Evolutionary conservation across 2,329 filamentous ascomycete species (phyloP).

Genomic region (Paecilomyces sp.): DNA sequence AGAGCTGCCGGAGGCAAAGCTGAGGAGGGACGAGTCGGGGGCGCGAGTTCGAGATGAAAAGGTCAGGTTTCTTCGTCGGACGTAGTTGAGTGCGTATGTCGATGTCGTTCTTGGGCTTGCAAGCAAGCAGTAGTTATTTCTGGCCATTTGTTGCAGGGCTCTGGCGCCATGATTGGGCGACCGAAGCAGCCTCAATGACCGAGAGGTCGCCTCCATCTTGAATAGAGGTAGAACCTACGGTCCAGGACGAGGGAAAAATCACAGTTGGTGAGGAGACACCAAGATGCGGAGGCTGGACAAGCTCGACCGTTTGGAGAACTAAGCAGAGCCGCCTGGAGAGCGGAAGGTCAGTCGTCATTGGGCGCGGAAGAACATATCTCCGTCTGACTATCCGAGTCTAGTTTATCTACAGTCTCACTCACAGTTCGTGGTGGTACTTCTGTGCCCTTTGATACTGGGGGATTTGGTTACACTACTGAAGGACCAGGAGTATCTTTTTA

Average conservation of each 20-base stretch:
- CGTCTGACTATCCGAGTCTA: background rate
- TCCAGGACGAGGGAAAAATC: background rate
- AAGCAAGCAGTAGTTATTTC: slow-evolving; percentile 11
- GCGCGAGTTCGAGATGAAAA: slow-evolving; percentile 20
- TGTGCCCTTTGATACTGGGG: no score
- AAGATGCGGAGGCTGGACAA: background rate
- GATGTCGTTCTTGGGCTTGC: slow-evolving; percentile 9
- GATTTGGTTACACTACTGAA: no score
- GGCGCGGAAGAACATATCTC: background rate
- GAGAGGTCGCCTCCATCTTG: slow-evolving; percentile 32
- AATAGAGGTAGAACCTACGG: background rate
- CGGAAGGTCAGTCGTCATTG: background rate
- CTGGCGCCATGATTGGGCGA: slow-evolving; percentile 12
- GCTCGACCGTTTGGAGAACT: background rate
- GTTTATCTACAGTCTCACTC: no score
- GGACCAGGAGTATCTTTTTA: no score
- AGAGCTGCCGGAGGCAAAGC: slow-evolving; percentile 17
- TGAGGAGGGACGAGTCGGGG: slow-evolving; percentile 26
- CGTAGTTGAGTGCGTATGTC: slow-evolving; percentile 14
- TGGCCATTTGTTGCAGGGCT: slow-evolving; percentile 15
- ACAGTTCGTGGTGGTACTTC: no score
- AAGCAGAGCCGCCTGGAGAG: background rate
- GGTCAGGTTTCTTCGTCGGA: slow-evolving; percentile 22
- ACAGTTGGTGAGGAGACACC: background rate
- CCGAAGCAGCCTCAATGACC: slow-evolving; percentile 27